A percentile compares a stretch with the other conserved stretches of the same genome.
phyloP scores from a whole-genome alignment of 768 basidiomycete species.

The Termitomyces sp. region DNA sequence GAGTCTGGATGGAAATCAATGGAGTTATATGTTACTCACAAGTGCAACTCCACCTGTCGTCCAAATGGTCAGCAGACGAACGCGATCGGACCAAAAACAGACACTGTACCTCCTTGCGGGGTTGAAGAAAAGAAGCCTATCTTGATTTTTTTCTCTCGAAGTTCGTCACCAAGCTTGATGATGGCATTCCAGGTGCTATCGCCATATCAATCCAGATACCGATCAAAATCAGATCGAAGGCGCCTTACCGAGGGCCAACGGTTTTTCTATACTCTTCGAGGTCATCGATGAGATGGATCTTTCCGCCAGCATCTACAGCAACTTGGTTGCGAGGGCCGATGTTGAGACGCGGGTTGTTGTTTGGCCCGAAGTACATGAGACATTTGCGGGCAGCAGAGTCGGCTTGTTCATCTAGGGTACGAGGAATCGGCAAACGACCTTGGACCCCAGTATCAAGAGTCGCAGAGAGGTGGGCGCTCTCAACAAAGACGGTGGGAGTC shows the following conservation, averaged over 20 bases:
- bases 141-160: slow-evolving; percentile 83
- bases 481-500: slow-evolving; percentile 69
- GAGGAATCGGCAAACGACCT: slow-evolving; percentile 65
- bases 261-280: slow-evolving; percentile 74
- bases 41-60: slow-evolving; percentile 85
- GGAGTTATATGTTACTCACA: slow-evolving; percentile 39
- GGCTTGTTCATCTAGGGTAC: slow-evolving; percentile 80
- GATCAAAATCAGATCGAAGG: slow-evolving; percentile 6
- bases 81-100: slow-evolving; percentile 4
- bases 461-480: slow-evolving; percentile 48
- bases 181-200: slow-evolving; percentile 77
- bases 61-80: slow-evolving; percentile 12
- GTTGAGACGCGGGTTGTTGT: slow-evolving; percentile 78
- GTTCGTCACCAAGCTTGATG: slow-evolving; percentile 75
- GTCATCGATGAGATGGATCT: slow-evolving; percentile 84
- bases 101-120: slow-evolving; percentile 78
- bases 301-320: slow-evolving; percentile 81
- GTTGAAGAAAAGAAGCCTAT: slow-evolving; percentile 95
- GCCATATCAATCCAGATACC: slow-evolving; percentile 3
- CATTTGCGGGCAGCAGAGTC: slow-evolving; percentile 86
- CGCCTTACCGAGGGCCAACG: slow-evolving; percentile 54
- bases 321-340: slow-evolving; percentile 87
- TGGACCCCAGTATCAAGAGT: slow-evolving; percentile 41
- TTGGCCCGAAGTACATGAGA: slow-evolving; percentile 78
- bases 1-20: slow-evolving; percentile 11